Evolutionary conservation across 139 green algal species (phyloP).

Genomic region (Desmodesmus armatus): DNA sequence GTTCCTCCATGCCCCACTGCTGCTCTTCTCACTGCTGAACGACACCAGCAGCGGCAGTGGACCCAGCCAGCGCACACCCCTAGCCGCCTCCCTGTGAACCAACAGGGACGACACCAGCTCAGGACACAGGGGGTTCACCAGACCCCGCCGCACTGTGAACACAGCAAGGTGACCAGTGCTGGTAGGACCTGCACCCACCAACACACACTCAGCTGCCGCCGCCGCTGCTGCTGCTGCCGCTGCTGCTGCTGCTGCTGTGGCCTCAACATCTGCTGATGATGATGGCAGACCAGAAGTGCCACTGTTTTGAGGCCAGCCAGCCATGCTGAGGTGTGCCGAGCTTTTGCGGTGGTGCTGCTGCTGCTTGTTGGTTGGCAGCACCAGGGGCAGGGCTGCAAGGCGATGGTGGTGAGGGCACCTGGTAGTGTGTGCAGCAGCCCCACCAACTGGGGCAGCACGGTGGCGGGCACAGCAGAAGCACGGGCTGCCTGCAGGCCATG

Average conservation of each 20-base stretch:
- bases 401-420: conserved; percentile 58
- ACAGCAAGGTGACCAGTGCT: conserved; percentile 67
- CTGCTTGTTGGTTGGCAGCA: conserved; percentile 18
- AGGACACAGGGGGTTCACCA: conserved; percentile 54
- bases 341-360: neutral
- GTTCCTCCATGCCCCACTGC: conserved; percentile 57
- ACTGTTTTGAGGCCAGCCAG: no score
- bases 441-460: conserved; percentile 38
- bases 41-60: conserved; percentile 66
- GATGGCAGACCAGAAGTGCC: no score
- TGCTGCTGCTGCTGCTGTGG: neutral
- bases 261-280: neutral
- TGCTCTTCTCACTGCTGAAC: conserved; percentile 67
- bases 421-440: conserved; percentile 73
- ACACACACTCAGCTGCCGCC: conserved; percentile 9
- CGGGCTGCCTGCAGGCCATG: conserved; percentile 21
- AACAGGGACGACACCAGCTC: conserved; percentile 42
- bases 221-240: neutral
- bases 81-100: conserved; percentile 30
- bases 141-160: conserved; percentile 58
- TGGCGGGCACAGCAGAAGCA: neutral
- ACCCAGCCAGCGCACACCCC: conserved; percentile 82
- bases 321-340: no score
- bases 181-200: conserved; percentile 68
- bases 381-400: conserved; percentile 59